phyloP scores from a whole-genome alignment of 1,139 yeast genomes.

The Candida sojae region DNA sequence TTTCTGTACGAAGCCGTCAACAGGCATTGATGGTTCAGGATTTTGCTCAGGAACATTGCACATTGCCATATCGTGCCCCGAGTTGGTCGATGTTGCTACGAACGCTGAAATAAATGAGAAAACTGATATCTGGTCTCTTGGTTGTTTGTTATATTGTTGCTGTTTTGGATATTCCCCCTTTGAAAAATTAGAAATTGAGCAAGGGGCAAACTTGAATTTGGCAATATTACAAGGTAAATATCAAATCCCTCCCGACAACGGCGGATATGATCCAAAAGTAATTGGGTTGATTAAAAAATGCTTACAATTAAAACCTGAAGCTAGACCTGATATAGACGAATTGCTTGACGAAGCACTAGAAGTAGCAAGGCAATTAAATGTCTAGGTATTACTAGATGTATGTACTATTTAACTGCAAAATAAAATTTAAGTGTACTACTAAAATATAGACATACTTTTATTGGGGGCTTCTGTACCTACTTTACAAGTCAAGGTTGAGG shows the following conservation, averaged over 20 bases:
- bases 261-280: slow-evolving; percentile 54
- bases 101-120: slow-evolving; percentile 65
- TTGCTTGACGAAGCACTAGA: slow-evolving; percentile 51
- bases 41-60: slow-evolving; percentile 81
- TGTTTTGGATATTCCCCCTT: slow-evolving; percentile 85
- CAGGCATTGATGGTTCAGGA: slow-evolving; percentile 80
- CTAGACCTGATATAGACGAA: slow-evolving; percentile 65
- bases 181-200: slow-evolving; percentile 76
- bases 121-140: slow-evolving; percentile 89
- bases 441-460: too few species aligned
- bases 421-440: too few species aligned
- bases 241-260: slow-evolving; percentile 52
- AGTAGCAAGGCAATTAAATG: slow-evolving; percentile 18
- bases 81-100: slow-evolving; percentile 73
- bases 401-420: neutral
- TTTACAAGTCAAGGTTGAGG: too few species aligned
- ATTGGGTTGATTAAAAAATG: slow-evolving; percentile 60
- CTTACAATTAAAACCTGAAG: slow-evolving; percentile 56
- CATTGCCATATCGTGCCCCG: slow-evolving; percentile 88
- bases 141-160: slow-evolving; percentile 77
- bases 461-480: too few species aligned
- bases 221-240: slow-evolving; percentile 77
- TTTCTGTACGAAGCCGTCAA: slow-evolving; percentile 56
- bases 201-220: slow-evolving; percentile 78
- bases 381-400: neutral